Percentiles rank a stretch among this genome's conserved stretches.
Evolutionary conservation across 176 grass and related monocot species (phyloP).

Genomic region (Juncus effusus): DNA sequence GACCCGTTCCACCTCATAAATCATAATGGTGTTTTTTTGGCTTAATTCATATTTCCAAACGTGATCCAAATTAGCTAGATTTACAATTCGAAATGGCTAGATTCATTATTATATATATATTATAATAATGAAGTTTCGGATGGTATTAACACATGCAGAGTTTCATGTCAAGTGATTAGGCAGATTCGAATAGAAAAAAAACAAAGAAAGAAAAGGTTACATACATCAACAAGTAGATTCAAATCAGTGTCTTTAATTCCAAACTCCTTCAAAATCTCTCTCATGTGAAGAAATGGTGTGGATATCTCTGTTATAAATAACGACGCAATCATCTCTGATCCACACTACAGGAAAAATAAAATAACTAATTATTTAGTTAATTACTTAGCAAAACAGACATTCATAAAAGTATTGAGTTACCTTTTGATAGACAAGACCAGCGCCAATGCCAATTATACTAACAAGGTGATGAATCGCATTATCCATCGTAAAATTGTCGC

Average conservation of each 20-base stretch:
- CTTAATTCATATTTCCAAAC: no score
- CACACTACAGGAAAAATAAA: constrained; percentile 35
- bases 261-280: constrained; percentile 74
- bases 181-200: no score
- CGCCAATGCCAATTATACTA: constrained; percentile 19
- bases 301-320: constrained; percentile 64
- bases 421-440: constrained; percentile 28
- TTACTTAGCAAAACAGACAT: background rate
- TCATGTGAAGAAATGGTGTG: constrained; percentile 60
- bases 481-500: constrained; percentile 20
- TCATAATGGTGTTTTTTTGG: no score
- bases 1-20: no score
- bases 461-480: constrained; percentile 27
- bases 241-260: constrained; percentile 53
- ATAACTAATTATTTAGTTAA: no score
- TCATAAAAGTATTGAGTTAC: background rate
- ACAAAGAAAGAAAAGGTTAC: background rate
- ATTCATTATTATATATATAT: no score
- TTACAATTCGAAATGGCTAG: no score
- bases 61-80: no score
- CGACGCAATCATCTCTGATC: constrained; percentile 68
- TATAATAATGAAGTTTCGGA: no score
- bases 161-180: no score
- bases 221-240: constrained; percentile 71
- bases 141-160: no score